Percentiles rank a stretch among this genome's conserved stretches.
These are phyloP conservation scores for Gnomoniopsis smithogilvyi DNA, from an alignment of 2,329 filamentous ascomycete species.

Conservation along the genomic window DNA sequence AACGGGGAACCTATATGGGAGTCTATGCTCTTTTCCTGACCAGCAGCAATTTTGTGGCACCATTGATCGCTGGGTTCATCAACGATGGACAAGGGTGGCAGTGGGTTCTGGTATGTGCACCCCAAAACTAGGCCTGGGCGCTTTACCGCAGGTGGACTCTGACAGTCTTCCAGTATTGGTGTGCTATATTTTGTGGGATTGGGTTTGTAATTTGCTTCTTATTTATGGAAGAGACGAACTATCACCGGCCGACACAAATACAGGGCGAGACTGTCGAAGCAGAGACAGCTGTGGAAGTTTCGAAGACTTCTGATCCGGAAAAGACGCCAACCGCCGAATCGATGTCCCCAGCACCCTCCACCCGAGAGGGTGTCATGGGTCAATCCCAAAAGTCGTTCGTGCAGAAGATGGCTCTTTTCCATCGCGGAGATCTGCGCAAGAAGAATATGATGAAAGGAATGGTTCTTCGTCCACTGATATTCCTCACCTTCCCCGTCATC, in stretches of 20 bases:
- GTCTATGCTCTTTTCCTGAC: constrained; percentile 26
- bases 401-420: constrained; percentile 29
- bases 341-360: not conserved
- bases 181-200: constrained; percentile 27
- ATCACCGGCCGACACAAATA: constrained; percentile 26
- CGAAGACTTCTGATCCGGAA: not conserved
- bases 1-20: constrained; percentile 25
- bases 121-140: fast-evolving
- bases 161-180: constrained; percentile 24
- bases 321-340: not conserved
- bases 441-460: constrained; percentile 30
- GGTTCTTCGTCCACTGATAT: constrained; percentile 15
- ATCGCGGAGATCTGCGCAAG: constrained; percentile 28
- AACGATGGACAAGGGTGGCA: constrained; percentile 27
- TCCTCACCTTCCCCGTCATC: constrained; percentile 38
- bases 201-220: constrained; percentile 39
- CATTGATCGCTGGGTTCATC: constrained; percentile 32
- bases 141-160: not conserved
- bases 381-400: constrained; percentile 31
- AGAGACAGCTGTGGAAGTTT: not conserved
- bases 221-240: constrained; percentile 53
- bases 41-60: constrained; percentile 27
- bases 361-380: constrained; percentile 1
- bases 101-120: constrained; percentile 24
- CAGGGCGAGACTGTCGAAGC: not conserved